phyloP scores from a whole-genome alignment of 768 basidiomycete genomes.

The Multifurca ochricompacta region DNA sequence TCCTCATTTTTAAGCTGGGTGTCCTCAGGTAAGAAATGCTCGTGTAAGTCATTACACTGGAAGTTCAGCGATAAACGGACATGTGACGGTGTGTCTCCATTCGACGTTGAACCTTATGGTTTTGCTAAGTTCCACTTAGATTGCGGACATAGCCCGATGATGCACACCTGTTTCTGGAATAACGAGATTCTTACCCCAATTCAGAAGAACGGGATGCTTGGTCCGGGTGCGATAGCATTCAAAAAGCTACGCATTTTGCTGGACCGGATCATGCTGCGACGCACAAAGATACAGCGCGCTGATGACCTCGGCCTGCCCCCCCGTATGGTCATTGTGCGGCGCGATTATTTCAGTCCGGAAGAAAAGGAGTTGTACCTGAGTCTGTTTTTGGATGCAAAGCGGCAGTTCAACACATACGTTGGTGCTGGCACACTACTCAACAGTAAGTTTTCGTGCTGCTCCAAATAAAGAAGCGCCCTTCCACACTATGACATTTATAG shows the following conservation, averaged over 20 bases:
- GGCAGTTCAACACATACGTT: conserved; percentile 87
- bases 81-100: conserved; percentile 64
- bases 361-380: conserved; percentile 94
- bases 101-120: neutral
- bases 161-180: conserved; percentile 95
- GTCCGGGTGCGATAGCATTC: conserved; percentile 76
- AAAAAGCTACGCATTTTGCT: conserved; percentile 86
- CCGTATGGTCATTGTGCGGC: conserved; percentile 77
- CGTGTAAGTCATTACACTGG: conserved; percentile 96
- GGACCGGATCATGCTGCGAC: conserved; percentile 91
- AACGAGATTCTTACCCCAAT: conserved; percentile 95
- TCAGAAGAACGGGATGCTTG: conserved; percentile 79
- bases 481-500: conserved; percentile 30
- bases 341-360: conserved; percentile 92
- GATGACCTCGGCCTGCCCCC: conserved; percentile 96
- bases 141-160: conserved; percentile 81
- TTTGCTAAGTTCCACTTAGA: conserved; percentile 34
- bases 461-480: neutral
- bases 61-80: conserved; percentile 71
- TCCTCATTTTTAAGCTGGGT: conserved; percentile 4
- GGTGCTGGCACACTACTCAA: conserved; percentile 87
- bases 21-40: conserved; percentile 70
- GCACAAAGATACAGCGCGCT: conserved; percentile 88
- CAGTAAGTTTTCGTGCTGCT: conserved; percentile 52
- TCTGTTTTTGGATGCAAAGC: conserved; percentile 86